phyloP scores from a whole-genome alignment of 2,329 filamentous ascomycete species.

The Lachnellula subtilissima region DNA sequence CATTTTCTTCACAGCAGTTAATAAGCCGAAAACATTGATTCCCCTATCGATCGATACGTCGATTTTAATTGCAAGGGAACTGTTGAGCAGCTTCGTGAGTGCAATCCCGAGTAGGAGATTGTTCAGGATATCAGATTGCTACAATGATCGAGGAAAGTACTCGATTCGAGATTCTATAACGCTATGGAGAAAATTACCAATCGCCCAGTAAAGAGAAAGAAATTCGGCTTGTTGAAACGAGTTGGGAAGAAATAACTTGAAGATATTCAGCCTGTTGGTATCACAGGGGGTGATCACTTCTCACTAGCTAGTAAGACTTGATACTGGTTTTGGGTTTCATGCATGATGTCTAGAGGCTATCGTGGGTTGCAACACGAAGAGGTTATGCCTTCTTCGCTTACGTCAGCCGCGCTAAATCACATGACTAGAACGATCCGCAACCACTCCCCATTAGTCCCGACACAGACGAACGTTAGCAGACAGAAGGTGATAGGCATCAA shows the following conservation, averaged over 20 bases:
- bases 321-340: too few species aligned
- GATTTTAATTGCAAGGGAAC: slow-evolving; percentile 54
- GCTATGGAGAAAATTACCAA: slow-evolving; percentile 14
- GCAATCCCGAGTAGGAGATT: slow-evolving; percentile 59
- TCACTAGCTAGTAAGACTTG: too few species aligned
- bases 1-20: slow-evolving; percentile 54
- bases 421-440: too few species aligned
- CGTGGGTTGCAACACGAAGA: too few species aligned
- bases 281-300: too few species aligned
- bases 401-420: too few species aligned
- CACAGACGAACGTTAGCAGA: slow-evolving; percentile 18
- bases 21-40: slow-evolving; percentile 54
- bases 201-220: slow-evolving; percentile 41
- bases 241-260: slow-evolving; percentile 23
- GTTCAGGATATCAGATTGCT: slow-evolving; percentile 63
- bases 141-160: slow-evolving; percentile 41
- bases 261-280: too few species aligned
- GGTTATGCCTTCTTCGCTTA: too few species aligned
- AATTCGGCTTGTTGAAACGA: slow-evolving; percentile 40
- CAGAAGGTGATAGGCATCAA: slow-evolving; percentile 12
- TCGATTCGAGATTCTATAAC: slow-evolving; percentile 14
- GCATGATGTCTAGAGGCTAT: too few species aligned
- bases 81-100: slow-evolving; percentile 61
- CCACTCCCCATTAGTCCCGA: too few species aligned
- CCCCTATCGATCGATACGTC: slow-evolving; percentile 52